These are phyloP conservation scores for Elsinoe australis DNA, from an alignment of 2,329 filamentous ascomycete genomes.

Conservation along the genomic window DNA sequence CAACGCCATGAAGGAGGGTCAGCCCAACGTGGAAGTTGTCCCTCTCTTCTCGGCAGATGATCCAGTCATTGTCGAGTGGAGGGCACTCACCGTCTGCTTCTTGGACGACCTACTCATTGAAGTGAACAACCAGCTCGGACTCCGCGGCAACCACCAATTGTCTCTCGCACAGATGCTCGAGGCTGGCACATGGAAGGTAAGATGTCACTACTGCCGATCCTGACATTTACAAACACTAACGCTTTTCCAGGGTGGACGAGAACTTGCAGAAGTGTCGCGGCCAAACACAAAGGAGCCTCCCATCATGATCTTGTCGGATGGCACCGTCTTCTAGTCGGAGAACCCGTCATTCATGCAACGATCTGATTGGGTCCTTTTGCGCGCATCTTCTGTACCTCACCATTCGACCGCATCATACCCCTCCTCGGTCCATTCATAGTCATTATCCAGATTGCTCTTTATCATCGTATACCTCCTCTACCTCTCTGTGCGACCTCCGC, in stretches of 20 bases:
- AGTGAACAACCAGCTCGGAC: constrained; percentile 59
- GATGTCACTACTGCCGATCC: constrained; percentile 24
- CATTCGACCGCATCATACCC: constrained; percentile 15
- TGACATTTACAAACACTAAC: constrained; percentile 22
- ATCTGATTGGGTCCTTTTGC: constrained; percentile 15
- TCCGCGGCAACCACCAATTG: constrained; percentile 63
- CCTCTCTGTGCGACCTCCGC: no score
- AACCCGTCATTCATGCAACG: constrained; percentile 14
- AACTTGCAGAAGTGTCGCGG: constrained; percentile 89
- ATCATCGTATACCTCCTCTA: background rate
- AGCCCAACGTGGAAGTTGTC: constrained; percentile 64
- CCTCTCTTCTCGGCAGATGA: constrained; percentile 66
- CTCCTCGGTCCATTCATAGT: constrained; percentile 15
- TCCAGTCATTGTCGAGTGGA: constrained; percentile 74
- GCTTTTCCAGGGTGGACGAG: constrained; percentile 67
- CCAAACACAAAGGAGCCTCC: constrained; percentile 95
- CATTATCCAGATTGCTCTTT: constrained; percentile 14
- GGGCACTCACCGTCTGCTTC: constrained; percentile 66
- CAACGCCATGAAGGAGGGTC: constrained; percentile 64
- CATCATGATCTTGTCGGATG: constrained; percentile 92
- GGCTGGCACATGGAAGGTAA: constrained; percentile 95
- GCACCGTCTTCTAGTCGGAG: constrained; percentile 71
- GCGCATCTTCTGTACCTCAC: constrained; percentile 14
- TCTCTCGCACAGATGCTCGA: constrained; percentile 83
- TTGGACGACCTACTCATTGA: constrained; percentile 62